Percentiles rank a stretch among this genome's conserved stretches.
Evolutionary conservation across 768 basidiomycete species (phyloP).

Genomic region (Ephemerocybe angulata): DNA sequence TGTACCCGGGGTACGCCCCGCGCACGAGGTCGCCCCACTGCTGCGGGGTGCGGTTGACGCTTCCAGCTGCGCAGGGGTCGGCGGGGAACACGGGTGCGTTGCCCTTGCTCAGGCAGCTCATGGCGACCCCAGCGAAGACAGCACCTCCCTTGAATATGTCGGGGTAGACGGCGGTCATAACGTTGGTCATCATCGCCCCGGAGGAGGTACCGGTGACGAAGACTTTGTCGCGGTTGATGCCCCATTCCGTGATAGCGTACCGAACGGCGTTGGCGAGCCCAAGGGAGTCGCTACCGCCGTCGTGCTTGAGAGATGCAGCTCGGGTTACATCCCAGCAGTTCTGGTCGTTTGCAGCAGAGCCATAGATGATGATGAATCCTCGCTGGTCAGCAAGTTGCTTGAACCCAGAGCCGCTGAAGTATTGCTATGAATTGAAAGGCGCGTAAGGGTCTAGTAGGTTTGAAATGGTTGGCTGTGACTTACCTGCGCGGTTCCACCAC

Average conservation of each 20-base stretch:
- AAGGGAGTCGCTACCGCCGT: slow-evolving; percentile 53
- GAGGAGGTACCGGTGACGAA: slow-evolving; percentile 52
- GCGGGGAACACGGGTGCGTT: slow-evolving; percentile 38
- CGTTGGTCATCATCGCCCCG: slow-evolving; percentile 62
- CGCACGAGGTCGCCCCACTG: slow-evolving; percentile 49
- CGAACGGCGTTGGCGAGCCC: slow-evolving; percentile 45
- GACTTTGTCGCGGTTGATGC: slow-evolving; percentile 42
- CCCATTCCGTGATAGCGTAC: slow-evolving; percentile 45
- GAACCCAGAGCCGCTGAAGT: slow-evolving; percentile 46
- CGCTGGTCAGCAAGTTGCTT: slow-evolving; percentile 46
- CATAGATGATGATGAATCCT: slow-evolving; percentile 53
- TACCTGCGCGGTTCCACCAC: slow-evolving; percentile 14
- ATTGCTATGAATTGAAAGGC: slow-evolving; percentile 35
- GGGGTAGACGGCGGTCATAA: slow-evolving; percentile 51
- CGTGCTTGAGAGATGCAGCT: slow-evolving; percentile 49
- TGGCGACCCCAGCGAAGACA: slow-evolving; percentile 50
- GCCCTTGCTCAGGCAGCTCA: slow-evolving; percentile 46
- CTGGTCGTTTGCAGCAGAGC: slow-evolving; percentile 37
- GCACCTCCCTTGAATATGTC: slow-evolving; percentile 49
- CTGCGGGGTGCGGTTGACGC: slow-evolving; percentile 39
- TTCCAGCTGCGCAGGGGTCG: slow-evolving; percentile 34
- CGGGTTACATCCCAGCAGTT: slow-evolving; percentile 53
- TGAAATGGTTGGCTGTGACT: too few relatives aligned
- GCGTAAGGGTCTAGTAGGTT: neutral
- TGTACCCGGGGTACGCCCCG: slow-evolving; percentile 48